phyloP scores from a whole-genome alignment of 345 rosid species.

The Syzygium grande region DNA sequence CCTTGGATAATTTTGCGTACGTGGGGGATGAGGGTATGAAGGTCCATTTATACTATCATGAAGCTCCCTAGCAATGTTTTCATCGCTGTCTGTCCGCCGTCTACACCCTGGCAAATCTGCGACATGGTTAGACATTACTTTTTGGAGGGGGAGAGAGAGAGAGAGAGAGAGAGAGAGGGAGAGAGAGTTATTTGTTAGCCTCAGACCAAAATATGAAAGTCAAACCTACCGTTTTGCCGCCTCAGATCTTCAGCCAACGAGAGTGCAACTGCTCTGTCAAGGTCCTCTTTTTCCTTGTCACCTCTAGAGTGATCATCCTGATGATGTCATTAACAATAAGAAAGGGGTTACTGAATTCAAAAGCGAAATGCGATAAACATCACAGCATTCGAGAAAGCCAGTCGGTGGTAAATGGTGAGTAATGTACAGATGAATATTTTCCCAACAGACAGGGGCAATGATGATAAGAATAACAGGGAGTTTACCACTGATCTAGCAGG shows the following conservation, averaged over 20 bases:
- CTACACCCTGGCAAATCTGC: slow-evolving; percentile 33
- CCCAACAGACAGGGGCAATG: not conserved
- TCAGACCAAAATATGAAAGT: not conserved
- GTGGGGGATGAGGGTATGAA: slow-evolving; percentile 42
- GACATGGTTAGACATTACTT: not conserved
- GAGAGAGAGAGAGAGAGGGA: not conserved
- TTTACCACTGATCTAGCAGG: slow-evolving; percentile 65
- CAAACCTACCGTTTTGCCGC: slow-evolving; percentile 45
- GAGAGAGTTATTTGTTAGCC: not conserved
- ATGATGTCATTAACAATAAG: slow-evolving; percentile 1
- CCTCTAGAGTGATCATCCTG: slow-evolving; percentile 59
- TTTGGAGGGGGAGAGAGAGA: not conserved
- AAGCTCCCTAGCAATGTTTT: slow-evolving; percentile 36
- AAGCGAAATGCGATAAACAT: not conserved
- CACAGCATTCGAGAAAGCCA: not conserved
- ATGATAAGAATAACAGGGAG: not conserved
- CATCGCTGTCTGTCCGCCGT: slow-evolving; percentile 35
- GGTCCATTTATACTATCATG: slow-evolving; percentile 33
- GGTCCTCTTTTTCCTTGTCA: slow-evolving; percentile 52
- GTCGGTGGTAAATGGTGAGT: not conserved
- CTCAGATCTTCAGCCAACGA: slow-evolving; percentile 50
- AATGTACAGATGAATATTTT: not conserved
- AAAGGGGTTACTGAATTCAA: not conserved
- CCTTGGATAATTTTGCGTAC: slow-evolving; percentile 32
- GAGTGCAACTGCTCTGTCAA: slow-evolving; percentile 59